Percentiles rank a stretch among this genome's conserved stretches.
Conservation (phyloP, 495 filamentous ascomycete species). For the Parmelia sp. region DNA sequence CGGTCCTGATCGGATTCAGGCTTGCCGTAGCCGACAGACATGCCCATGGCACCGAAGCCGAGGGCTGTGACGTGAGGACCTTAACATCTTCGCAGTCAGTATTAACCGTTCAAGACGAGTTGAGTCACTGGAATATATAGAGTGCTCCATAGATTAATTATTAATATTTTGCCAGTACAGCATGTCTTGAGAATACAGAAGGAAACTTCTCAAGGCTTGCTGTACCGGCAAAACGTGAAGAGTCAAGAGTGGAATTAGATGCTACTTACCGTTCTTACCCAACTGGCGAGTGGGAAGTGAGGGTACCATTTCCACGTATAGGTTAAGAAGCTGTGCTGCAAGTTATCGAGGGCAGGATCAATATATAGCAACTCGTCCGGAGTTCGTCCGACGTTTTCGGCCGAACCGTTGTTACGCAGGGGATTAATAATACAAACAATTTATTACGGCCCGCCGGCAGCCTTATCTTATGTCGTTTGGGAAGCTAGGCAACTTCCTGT, state of each 20-base stretch:
- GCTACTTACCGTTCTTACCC: constrained; percentile 28
- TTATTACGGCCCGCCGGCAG: no score
- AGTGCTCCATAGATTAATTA: not conserved
- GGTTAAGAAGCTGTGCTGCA: not conserved
- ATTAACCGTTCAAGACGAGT: not conserved
- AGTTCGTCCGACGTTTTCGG: no score
- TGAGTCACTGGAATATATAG: no score
- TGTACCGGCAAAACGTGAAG: no score
- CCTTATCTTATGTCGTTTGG: no score
- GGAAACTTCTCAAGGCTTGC: no score
- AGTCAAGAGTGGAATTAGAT: not conserved
- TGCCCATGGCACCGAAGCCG: constrained; percentile 53
- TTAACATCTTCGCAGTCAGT: constrained; percentile 26
- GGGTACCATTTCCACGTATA: constrained; percentile 6
- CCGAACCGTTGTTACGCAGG: not conserved
- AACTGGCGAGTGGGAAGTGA: constrained; percentile 41
- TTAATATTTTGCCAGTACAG: not conserved
- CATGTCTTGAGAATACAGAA: not conserved
- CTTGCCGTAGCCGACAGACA: constrained; percentile 42
- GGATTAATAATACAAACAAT: not conserved
- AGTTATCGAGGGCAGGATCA: not conserved
- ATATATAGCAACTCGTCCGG: not conserved
- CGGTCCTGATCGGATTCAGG: constrained; percentile 34
- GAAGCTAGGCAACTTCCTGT: no score
- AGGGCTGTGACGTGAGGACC: constrained; percentile 50